phyloP scores from a whole-genome alignment of 345 rosid species.

The Bruguiera parviflora region DNA sequence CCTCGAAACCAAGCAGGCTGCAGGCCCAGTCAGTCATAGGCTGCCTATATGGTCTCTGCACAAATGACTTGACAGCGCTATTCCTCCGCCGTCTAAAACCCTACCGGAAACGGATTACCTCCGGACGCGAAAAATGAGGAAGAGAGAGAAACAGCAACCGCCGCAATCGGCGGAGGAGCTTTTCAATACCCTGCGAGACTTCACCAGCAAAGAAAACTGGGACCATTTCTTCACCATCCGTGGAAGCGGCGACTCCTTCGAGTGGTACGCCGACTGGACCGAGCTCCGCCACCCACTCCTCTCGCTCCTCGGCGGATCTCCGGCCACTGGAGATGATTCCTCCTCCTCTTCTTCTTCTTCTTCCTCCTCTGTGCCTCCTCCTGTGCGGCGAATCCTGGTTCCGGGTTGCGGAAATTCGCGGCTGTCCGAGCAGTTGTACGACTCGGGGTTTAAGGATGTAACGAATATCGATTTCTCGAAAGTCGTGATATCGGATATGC shows the following conservation, averaged over 20 bases:
- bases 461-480: slow-evolving; percentile 88
- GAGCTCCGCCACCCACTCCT: slow-evolving; percentile 61
- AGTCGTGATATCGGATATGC: slow-evolving; percentile 84
- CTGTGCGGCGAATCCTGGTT: slow-evolving; percentile 55
- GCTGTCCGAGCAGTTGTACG: slow-evolving; percentile 81
- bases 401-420: slow-evolving; percentile 91
- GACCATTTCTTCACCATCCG: slow-evolving; percentile 84
- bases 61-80: too few species aligned
- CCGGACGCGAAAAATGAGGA: slow-evolving; percentile 43
- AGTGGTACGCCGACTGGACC: slow-evolving; percentile 99
- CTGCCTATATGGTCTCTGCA: too few species aligned
- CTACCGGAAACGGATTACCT: background rate
- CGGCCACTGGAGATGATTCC: background rate
- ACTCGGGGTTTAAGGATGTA: slow-evolving; percentile 61
- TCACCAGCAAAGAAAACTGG: slow-evolving; percentile 98
- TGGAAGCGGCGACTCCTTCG: slow-evolving; percentile 75
- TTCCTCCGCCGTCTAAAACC: background rate
- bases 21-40: too few species aligned
- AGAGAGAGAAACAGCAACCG: slow-evolving; percentile 37
- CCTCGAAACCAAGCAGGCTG: too few species aligned
- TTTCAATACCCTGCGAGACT: slow-evolving; percentile 66
- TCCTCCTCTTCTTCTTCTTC: slow-evolving; percentile 16
- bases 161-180: slow-evolving; percentile 39
- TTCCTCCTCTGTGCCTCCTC: slow-evolving; percentile 6
- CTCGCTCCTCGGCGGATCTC: slow-evolving; percentile 39